A percentile compares a stretch with the other conserved stretches of the same genome.
Conservation (phyloP, 768 basidiomycete species). For the Clavulina sp. region DNA sequence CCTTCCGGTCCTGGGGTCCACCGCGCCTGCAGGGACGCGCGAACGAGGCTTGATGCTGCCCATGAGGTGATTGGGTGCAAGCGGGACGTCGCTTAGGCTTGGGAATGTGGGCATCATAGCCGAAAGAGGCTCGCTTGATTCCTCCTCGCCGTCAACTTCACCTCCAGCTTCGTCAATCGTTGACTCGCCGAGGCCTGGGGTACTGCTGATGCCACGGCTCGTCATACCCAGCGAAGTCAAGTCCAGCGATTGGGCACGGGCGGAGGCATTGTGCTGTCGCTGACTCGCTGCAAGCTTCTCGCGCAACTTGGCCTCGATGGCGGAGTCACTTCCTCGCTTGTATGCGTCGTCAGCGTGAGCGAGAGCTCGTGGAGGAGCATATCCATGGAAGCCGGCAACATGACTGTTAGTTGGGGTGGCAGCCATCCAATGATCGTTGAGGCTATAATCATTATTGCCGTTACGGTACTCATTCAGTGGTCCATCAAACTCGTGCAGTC, state of each 20-base stretch:
- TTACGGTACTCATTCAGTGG: conserved; percentile 26
- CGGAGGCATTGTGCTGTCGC: conserved; percentile 67
- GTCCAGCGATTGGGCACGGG: conserved; percentile 81
- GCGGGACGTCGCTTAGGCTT: too few relatives aligned
- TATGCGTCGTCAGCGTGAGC: conserved; percentile 44
- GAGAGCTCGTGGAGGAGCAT: background rate
- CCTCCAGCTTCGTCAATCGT: background rate
- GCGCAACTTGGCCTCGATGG: conserved; percentile 69
- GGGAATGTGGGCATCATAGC: too few relatives aligned
- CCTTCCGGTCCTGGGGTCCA: too few relatives aligned
- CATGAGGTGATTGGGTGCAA: too few relatives aligned
- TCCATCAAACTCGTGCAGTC: background rate
- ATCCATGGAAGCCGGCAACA: background rate
- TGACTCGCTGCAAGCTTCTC: conserved; percentile 34
- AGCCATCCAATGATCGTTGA: too few relatives aligned
- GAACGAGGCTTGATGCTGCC: too few relatives aligned
- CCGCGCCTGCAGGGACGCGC: too few relatives aligned
- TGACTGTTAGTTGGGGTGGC: background rate
- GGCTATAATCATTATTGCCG: too few relatives aligned
- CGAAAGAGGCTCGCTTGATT: too few relatives aligned
- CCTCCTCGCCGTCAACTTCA: background rate
- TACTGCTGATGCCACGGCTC: conserved; percentile 5
- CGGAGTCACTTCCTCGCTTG: conserved; percentile 70
- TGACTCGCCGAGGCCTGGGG: conserved; percentile 1
- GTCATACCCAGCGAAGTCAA: conserved; percentile 62